phyloP scores from a whole-genome alignment of 148 eudicot genomes.

The Camellia japonica region DNA sequence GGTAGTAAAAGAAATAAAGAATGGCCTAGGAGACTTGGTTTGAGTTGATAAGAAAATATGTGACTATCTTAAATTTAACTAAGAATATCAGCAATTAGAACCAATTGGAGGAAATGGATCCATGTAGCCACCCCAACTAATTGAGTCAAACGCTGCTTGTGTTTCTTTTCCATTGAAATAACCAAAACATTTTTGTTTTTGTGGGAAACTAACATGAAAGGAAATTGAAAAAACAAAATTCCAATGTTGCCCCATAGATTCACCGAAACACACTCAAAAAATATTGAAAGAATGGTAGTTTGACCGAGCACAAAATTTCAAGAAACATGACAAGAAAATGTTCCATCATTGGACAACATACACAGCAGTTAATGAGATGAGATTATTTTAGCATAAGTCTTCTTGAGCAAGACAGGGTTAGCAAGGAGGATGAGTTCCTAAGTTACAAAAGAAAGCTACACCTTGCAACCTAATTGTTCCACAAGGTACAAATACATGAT shows the following conservation, averaged over 20 bases:
- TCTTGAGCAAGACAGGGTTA: background rate
- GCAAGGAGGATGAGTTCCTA: background rate
- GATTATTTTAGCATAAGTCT: background rate
- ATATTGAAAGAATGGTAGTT: background rate
- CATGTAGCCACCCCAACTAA: no score
- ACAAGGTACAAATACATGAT: background rate
- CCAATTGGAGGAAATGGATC: no score
- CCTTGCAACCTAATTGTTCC: background rate
- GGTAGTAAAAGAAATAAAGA: no score
- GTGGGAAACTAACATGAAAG: background rate
- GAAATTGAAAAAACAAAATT: background rate
- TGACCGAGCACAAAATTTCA: background rate
- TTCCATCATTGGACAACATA: background rate
- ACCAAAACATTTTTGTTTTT: background rate
- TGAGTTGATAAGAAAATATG: no score
- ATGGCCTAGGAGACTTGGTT: no score
- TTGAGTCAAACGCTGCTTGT: no score
- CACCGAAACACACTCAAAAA: background rate
- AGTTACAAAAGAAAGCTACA: background rate
- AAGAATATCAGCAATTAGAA: no score
- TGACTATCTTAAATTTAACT: no score
- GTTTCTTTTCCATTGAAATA: background rate
- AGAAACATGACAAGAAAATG: background rate
- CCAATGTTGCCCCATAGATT: background rate
- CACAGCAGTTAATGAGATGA: background rate